A percentile compares a stretch with the other conserved stretches of the same genome.
phyloP scores from a whole-genome alignment of 163 green algal species.

The Picocystis sp. region DNA sequence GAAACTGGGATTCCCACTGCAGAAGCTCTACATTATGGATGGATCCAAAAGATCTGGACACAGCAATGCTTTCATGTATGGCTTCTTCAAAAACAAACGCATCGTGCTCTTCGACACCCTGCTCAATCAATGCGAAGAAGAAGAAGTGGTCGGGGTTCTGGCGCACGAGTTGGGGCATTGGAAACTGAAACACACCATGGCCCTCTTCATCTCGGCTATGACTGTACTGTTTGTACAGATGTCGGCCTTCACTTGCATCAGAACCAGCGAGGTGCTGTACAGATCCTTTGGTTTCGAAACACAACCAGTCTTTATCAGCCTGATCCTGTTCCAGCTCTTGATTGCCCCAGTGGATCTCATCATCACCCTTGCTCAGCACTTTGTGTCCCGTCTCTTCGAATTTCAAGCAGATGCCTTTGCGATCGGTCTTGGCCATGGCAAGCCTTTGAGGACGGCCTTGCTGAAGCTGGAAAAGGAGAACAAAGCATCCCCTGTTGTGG shows the following conservation, averaged over 20 bases:
- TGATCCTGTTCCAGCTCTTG: slow-evolving; percentile 29
- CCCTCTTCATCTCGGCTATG: slow-evolving; percentile 25
- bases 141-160: slow-evolving; percentile 58
- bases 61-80: slow-evolving; percentile 76
- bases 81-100: slow-evolving; percentile 81
- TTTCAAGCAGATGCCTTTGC: slow-evolving; percentile 64
- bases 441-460: slow-evolving; percentile 38
- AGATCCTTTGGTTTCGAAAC: slow-evolving; percentile 34
- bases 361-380: slow-evolving; percentile 36
- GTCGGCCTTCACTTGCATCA: slow-evolving; percentile 27
- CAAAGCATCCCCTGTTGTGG: slow-evolving; percentile 39
- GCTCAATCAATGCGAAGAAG: slow-evolving; percentile 33
- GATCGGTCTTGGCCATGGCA: slow-evolving; percentile 27
- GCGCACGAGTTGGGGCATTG: slow-evolving; percentile 71
- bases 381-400: slow-evolving; percentile 49
- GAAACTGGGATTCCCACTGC: slow-evolving; percentile 61
- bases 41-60: slow-evolving; percentile 51
- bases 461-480: slow-evolving; percentile 65
- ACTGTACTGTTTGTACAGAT: slow-evolving; percentile 31
- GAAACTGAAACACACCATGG: slow-evolving; percentile 40
- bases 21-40: slow-evolving; percentile 71
- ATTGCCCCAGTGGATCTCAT: slow-evolving; percentile 17
- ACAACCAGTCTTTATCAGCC: slow-evolving; percentile 20
- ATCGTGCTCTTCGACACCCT: slow-evolving; percentile 88
- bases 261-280: slow-evolving; percentile 21